Evolutionary conservation across 2,329 filamentous ascomycete genomes (phyloP).

Genomic region (Aspergillus oerlinghausenensis): DNA sequence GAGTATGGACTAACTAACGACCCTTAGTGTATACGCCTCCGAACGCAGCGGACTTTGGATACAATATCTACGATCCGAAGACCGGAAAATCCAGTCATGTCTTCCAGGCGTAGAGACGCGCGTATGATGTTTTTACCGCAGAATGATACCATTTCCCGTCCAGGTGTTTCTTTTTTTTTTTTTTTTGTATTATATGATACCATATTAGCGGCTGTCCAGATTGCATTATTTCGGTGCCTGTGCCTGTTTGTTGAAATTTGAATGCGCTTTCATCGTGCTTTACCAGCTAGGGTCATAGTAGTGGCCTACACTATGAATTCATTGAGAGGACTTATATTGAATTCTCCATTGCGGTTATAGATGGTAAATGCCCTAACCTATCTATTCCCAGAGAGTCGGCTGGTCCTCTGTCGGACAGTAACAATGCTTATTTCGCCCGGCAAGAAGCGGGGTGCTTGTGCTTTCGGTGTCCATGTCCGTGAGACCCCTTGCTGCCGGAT

Average conservation of each 20-base stretch:
- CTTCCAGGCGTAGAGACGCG: neutral
- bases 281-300: neutral
- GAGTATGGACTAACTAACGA: neutral
- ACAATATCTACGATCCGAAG: conserved; percentile 24
- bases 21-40: conserved; percentile 28
- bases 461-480: neutral
- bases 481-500: neutral
- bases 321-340: neutral
- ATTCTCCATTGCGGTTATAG: neutral
- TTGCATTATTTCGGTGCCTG: neutral
- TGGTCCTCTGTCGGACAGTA: too few relatives aligned
- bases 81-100: neutral
- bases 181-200: neutral
- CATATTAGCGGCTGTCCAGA: neutral
- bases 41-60: conserved; percentile 31
- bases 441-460: neutral
- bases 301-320: too few relatives aligned
- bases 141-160: neutral
- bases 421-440: neutral
- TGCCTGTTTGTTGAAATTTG: neutral
- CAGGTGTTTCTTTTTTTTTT: too few relatives aligned
- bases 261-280: neutral
- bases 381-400: neutral
- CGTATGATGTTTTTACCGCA: neutral
- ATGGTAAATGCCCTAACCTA: neutral